Evolutionary conservation across 2,329 filamentous ascomycete genomes (phyloP), one percentile per base, ranked within the genome.

Genomic region (Colletotrichum agaves): DNA sequence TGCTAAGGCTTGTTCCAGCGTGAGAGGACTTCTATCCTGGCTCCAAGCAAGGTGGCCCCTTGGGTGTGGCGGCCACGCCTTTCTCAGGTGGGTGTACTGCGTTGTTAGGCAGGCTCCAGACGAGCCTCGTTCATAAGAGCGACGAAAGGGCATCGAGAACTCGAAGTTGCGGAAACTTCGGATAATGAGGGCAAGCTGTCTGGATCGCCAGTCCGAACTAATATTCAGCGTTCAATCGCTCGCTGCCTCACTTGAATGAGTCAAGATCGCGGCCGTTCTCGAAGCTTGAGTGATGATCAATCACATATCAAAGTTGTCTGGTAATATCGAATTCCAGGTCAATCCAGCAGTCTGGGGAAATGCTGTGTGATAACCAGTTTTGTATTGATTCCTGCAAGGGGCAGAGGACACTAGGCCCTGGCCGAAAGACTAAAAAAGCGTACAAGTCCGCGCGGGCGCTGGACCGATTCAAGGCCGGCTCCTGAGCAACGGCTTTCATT

Each of bases 151-250:
- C 8, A 6, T 5, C 37, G 15, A 23, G 43, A 27, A 52, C 27
- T 12, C 44, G 35, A 37, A 44, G 19, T 50, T 37, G 15, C 5
- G 12, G 23, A 44, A 15, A 46, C 23, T 53, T 59, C 53, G 31
- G 53, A 57, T 31, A 57, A 52, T 19, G 46, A 21, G 41, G 41
- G 55, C 46, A 15, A n/a, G 11, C 21, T 58, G 21, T 50, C 60
- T n/a, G 39, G 53, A 64, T 55, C 61, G 61, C 60, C 21, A 33
- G 33, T 46, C 13, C 60, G 11, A 39, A 46, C 46, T 31, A 33
- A 21, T 8, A 31, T 59, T 67, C 13, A 2, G 23, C 4, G 43
- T 37, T 44, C 23, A 35, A 53, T 39, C 44, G 49, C 17, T 17
- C 5, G 10, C 37, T 33, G 44, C 53, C 17, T 63, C 61, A 37